These are phyloP conservation scores for Solanum dulcamara DNA, from an alignment of 257 asterid genomes.

Conservation along the genomic window DNA sequence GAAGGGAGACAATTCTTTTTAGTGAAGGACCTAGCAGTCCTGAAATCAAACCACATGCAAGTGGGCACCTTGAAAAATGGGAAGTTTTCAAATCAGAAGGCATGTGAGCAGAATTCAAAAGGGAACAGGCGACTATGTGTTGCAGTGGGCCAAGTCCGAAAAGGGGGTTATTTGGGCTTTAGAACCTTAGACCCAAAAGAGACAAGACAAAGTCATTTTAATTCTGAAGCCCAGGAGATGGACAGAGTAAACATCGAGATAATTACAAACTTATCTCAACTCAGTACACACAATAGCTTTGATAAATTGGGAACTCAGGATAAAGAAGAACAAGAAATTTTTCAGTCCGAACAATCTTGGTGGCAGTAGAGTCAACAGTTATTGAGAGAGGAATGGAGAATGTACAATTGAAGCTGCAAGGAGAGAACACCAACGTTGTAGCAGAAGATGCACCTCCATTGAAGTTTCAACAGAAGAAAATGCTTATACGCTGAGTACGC, in stretches of 20 bases:
- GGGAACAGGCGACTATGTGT: not conserved
- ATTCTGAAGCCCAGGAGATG: not conserved
- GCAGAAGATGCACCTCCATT: not conserved
- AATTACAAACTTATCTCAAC: not conserved
- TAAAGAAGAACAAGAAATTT: not conserved
- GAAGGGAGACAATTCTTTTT: not conserved
- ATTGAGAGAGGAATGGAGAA: not conserved
- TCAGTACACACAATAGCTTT: not conserved
- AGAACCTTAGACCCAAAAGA: not conserved
- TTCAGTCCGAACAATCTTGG: not conserved
- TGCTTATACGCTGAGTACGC: not conserved
- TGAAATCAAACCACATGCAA: not conserved
- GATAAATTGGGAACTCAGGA: not conserved
- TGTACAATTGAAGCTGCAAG: not conserved
- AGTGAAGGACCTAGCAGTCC: not conserved
- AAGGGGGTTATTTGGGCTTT: not conserved
- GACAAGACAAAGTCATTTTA: not conserved
- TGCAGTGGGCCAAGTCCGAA: not conserved
- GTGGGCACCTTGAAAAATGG: not conserved
- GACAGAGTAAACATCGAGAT: not conserved
- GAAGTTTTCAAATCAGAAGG: not conserved
- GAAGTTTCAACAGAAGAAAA: not conserved
- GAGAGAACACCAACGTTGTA: not conserved
- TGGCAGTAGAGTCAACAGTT: not conserved
- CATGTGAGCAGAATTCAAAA: not conserved